Evolutionary conservation across 768 basidiomycete species (phyloP).

Genomic region (Suillus americanus): DNA sequence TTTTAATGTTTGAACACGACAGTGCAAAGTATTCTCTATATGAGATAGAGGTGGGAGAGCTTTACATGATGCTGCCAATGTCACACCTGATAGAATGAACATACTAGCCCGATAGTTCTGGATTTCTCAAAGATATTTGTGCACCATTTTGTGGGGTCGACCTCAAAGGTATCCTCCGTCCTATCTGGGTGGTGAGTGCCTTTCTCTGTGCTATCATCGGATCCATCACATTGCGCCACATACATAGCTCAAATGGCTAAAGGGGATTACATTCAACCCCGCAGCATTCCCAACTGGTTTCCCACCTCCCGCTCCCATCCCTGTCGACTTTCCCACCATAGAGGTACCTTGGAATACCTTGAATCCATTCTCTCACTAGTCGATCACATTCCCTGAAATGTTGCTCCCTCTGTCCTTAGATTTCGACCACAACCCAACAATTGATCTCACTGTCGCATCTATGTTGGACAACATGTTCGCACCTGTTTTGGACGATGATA

Average conservation of each 20-base stretch:
- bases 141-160: background rate
- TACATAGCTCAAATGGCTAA: background rate
- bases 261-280: background rate
- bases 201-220: no score
- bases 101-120: background rate
- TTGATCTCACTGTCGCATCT: background rate
- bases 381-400: background rate
- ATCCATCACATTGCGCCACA: background rate
- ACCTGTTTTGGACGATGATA: background rate
- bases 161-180: background rate
- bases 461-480: background rate
- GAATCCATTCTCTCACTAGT: background rate
- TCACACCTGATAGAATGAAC: background rate
- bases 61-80: background rate
- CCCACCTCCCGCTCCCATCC: background rate
- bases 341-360: background rate
- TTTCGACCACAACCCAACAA: background rate
- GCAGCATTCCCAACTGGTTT: background rate
- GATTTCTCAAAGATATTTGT: background rate
- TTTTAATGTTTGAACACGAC: background rate
- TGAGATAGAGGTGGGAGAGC: background rate
- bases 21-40: background rate
- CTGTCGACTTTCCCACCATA: background rate
- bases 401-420: background rate
- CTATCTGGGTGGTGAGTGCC: background rate